Base-by-base conservation (phyloP, 2,329 filamentous ascomycete species). In the Fusarium nygamai region DNA sequence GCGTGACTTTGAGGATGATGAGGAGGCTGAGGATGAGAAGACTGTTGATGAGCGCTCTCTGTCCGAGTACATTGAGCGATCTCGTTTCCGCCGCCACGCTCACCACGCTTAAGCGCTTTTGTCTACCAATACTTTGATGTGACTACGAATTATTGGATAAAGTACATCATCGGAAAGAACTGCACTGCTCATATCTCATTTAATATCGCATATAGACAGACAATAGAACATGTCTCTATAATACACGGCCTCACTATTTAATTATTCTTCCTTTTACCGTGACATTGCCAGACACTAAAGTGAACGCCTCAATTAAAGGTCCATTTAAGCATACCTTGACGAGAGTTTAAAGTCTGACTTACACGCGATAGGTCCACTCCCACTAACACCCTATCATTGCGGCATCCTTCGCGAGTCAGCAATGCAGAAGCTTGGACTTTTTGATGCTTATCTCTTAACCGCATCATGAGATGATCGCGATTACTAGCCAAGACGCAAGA, bases 41-140 rank as follows among this genome's bases (percentile, higher is more conserved):
- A 43, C 44, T 16, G 47, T 66, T 31, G 44, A 63, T 36, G 67
- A 70, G 67, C 67, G 67, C 22, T 64, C 67, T 22, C 20, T 70
- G 43, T 43, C 51, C 24, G 29, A 61, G 47, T 70, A 60, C 47
- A 48, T 71, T n/a, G 67, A 71, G 67, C 67, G 63, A 56, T 70
- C 67, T 20, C 67, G 67, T 13, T 70, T 71, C 67, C 67, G 67
- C 51, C 67, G 66, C 19, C 24, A 60, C 36, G 34, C 60, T 29
- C 46, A 54, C 41, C 44, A 43, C 19, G 67, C 41, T 20, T 71
- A 71, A 70, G 34, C 41, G 41, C 13, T 34, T n/a, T 33, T 24
- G 33, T 67, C 41, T 54, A 19, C 24, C 20, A 34, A 44, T 24
- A 44, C 36, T 54, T 44, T 71, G 50, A 70, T 70, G 47, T 66